Conservation (phyloP, 1,284 basidiomycete species). For the Tausonia pullulans region DNA sequence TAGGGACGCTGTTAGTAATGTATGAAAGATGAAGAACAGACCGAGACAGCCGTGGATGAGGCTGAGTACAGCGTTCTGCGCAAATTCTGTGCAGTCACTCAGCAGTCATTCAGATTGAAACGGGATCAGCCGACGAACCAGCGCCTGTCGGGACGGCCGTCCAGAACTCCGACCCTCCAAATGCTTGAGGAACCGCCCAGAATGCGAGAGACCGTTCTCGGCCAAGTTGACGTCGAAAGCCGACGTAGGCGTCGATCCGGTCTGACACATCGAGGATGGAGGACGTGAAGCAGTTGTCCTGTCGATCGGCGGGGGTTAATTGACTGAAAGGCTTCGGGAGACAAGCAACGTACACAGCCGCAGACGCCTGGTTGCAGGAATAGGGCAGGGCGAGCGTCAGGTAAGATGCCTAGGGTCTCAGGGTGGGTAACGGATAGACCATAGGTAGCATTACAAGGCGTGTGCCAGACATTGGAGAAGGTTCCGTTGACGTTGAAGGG, state of each 20-base stretch:
- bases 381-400: neutral
- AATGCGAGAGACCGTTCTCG: constrained; percentile 53
- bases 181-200: constrained; percentile 66
- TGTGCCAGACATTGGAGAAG: constrained; percentile 46
- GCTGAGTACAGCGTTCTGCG: constrained; percentile 50
- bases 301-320: neutral
- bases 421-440: neutral
- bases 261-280: constrained; percentile 50
- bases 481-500: constrained; percentile 58
- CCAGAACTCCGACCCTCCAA: constrained; percentile 47
- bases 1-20: neutral
- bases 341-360: constrained; percentile 39
- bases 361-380: constrained; percentile 47
- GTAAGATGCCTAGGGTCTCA: neutral
- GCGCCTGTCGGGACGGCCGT: constrained; percentile 23
- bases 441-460: constrained; percentile 42
- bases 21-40: neutral
- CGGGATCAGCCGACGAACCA: neutral
- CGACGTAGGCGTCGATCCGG: constrained; percentile 50
- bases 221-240: constrained; percentile 48
- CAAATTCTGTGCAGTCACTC: constrained; percentile 40
- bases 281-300: constrained; percentile 36
- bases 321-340: neutral
- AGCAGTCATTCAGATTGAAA: too few relatives aligned
- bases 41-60: constrained; percentile 56